Conservation (phyloP, 345 rosid genomes). For the Lepidium aucheri region DNA sequence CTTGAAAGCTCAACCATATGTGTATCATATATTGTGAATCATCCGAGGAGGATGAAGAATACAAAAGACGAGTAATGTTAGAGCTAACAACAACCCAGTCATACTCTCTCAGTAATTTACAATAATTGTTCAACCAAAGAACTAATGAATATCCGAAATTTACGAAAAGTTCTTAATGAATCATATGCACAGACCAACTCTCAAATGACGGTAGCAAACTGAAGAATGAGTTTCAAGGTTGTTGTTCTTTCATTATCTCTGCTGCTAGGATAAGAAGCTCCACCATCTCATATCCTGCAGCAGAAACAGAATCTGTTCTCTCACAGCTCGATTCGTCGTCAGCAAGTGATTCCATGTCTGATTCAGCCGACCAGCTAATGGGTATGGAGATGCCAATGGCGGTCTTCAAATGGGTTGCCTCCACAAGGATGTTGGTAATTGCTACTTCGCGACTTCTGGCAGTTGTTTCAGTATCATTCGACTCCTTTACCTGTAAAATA, state of each 20-base stretch:
- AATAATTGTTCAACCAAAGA: conserved; percentile 1
- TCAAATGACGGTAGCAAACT: background rate
- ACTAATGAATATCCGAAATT: background rate
- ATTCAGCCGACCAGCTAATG: conserved; percentile 81
- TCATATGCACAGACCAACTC: conserved; percentile 6
- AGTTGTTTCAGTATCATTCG: conserved; percentile 27
- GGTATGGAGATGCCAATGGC: conserved; percentile 89
- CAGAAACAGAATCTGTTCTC: conserved; percentile 65
- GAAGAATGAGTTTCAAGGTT: conserved; percentile 1
- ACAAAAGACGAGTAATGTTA: background rate
- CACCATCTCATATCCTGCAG: conserved; percentile 97
- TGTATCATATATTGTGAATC: background rate
- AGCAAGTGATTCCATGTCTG: conserved; percentile 35
- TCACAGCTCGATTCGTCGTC: conserved; percentile 37
- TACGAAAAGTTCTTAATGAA: background rate
- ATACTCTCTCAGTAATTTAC: background rate
- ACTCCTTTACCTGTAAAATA: conserved; percentile 53
- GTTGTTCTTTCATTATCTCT: conserved; percentile 40
- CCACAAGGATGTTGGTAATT: conserved; percentile 48
- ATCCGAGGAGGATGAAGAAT: background rate
- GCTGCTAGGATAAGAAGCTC: conserved; percentile 83
- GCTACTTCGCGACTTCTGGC: conserved; percentile 28
- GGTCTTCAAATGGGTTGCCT: conserved; percentile 78
- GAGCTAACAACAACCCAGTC: background rate
- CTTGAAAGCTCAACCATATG: background rate